Percentiles rank a stretch among this genome's conserved stretches.
phyloP scores from a whole-genome alignment of 352 stramenopile genomes.

The Globisporangium nagaii region DNA sequence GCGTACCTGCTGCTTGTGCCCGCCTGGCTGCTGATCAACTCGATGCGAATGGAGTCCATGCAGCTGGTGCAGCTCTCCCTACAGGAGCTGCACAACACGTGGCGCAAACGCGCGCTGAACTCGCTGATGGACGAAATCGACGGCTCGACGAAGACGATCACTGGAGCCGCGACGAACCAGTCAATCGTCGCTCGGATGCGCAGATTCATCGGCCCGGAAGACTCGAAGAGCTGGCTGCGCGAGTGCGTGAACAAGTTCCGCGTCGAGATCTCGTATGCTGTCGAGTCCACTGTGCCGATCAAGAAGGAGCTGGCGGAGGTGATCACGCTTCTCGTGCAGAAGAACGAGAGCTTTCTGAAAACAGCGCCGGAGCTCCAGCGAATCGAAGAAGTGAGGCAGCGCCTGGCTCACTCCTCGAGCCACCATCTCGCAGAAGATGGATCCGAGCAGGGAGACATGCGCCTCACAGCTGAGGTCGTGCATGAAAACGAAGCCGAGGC shows the following conservation, averaged over 20 bases:
- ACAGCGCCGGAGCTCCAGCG: constrained; percentile 39
- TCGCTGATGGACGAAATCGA: constrained; percentile 84
- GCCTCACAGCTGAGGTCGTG: constrained; percentile 80
- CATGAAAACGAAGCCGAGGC: constrained; percentile 89
- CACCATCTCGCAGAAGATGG: constrained; percentile 37
- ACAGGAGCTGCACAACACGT: constrained; percentile 97
- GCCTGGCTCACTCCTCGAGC: constrained; percentile 51
- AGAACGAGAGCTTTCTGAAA: constrained; percentile 57
- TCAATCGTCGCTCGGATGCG: constrained; percentile 44
- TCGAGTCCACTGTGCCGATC: constrained; percentile 55
- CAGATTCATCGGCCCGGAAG: constrained; percentile 52
- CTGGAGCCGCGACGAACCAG: constrained; percentile 10
- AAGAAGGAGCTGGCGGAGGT: constrained; percentile 72
- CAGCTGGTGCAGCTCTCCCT: constrained; percentile 98
- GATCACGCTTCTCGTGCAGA: constrained; percentile 49
- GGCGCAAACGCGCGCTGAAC: constrained; percentile 92
- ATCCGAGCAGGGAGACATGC: constrained; percentile 63
- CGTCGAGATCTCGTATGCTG: constrained; percentile 74
- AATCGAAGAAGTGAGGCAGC: constrained; percentile 52
- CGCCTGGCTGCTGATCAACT: constrained; percentile 98
- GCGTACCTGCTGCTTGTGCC: constrained; percentile 76
- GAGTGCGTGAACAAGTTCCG: constrained; percentile 71
- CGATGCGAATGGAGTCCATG: constrained; percentile 99
- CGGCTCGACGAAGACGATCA: not conserved
- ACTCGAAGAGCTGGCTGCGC: constrained; percentile 44